Conservation (phyloP, 169 alveolate genomes). For the Cryptosporidium parvum region DNA sequence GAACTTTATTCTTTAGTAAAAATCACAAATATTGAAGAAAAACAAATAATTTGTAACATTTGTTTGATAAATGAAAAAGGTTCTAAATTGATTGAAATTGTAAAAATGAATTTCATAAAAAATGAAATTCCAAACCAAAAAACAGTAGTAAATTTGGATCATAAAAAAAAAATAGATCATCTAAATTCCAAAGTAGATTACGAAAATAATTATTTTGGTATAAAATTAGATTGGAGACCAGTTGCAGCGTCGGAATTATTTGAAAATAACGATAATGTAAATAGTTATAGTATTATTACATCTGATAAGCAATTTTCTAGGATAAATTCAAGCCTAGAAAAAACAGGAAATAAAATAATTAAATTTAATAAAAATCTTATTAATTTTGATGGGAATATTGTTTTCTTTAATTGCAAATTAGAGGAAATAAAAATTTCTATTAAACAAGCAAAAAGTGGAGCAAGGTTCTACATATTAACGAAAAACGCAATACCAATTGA, state of each 20-base stretch:
- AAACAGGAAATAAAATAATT: slow-evolving; percentile 7
- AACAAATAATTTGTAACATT: slow-evolving; percentile 18
- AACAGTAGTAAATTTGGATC: not conserved
- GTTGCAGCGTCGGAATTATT: slow-evolving; percentile 26
- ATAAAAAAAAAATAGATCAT: not conserved
- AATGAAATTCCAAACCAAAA: not conserved
- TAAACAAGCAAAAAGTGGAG: not conserved
- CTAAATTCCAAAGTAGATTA: not conserved
- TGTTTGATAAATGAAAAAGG: slow-evolving; percentile 43
- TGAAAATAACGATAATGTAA: not conserved
- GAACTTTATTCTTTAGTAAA: slow-evolving; percentile 49
- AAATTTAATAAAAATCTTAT: not conserved
- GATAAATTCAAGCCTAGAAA: slow-evolving; percentile 4
- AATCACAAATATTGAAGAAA: slow-evolving; percentile 35
- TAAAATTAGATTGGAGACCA: slow-evolving; percentile 69
- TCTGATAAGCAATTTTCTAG: slow-evolving; percentile 3
- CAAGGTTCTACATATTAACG: slow-evolving; percentile 11
- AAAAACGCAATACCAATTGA: slow-evolving; percentile 37
- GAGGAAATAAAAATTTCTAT: slow-evolving; percentile 21
- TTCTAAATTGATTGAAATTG: not conserved
- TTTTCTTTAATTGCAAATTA: slow-evolving; percentile 30
- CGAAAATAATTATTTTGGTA: not conserved
- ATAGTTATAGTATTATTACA: slow-evolving; percentile 10
- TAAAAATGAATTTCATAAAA: slow-evolving; percentile 27
- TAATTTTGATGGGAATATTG: not conserved